phyloP scores from a whole-genome alignment of 164 flowering plant genomes.

The Annona squamosa region DNA sequence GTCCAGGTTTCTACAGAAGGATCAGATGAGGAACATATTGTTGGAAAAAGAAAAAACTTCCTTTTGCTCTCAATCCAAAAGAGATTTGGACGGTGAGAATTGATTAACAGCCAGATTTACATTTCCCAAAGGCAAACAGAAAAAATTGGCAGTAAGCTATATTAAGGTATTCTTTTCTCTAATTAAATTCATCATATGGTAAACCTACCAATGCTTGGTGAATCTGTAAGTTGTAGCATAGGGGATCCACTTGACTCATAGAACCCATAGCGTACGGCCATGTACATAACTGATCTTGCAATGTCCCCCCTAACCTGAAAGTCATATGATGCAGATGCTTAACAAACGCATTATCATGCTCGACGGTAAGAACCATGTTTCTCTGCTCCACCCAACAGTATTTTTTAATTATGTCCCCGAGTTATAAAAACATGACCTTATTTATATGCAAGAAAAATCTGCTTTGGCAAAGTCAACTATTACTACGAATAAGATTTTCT shows the following conservation, averaged over 20 bases:
- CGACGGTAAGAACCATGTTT: neutral
- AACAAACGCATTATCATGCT: neutral
- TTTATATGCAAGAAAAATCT: no score
- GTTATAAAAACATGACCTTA: no score
- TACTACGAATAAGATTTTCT: no score
- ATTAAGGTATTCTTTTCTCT: neutral
- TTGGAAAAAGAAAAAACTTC: no score
- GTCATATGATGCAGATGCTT: neutral
- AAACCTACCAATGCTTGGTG: conserved; percentile 37
- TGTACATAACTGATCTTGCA: conserved; percentile 55
- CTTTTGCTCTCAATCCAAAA: no score
- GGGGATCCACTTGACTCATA: conserved; percentile 27
- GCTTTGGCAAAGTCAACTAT: no score
- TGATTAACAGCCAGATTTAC: no score
- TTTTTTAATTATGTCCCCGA: no score
- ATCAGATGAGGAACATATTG: no score
- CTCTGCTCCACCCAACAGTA: neutral
- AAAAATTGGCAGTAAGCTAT: neutral
- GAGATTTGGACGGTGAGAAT: no score
- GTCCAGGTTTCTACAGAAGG: no score
- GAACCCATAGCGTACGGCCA: conserved; percentile 48
- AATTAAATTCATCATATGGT: neutral
- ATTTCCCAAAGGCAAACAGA: no score
- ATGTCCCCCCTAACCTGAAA: conserved; percentile 55
- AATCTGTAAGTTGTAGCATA: conserved; percentile 41